Evolutionary conservation across 2,329 filamentous ascomycete genomes (phyloP), one percentile per base, ranked within the genome.

Genomic region (Atkinsonella texensis): DNA sequence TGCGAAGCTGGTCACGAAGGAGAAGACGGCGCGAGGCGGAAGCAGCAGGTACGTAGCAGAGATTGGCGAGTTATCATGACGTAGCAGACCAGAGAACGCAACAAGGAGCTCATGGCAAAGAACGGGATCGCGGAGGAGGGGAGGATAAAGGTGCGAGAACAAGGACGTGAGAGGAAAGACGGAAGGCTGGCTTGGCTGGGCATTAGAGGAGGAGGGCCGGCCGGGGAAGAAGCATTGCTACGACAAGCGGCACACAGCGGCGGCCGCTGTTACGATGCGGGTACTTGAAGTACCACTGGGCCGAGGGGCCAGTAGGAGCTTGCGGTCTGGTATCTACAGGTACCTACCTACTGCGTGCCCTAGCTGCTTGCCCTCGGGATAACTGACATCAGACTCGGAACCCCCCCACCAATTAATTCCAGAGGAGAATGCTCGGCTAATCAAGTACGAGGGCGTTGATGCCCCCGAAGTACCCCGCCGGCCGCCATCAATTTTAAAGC

Each of bases 51-150:
- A 31, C 35, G 40, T 50, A 43, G 39, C 41, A 42, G 35, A 43
- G 41, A 52, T 52, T 41, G 50, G 45, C 39, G 48, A 53, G 32
- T 49, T 48, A 44, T 57, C 56, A 58, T 58, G 55, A 57, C 55
- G 54, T 50, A 53, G 52, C 23, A 39, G 43, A 45, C 49, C 42
- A 47, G 40, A 49, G 48, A 41, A 46, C 44, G 15, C 40, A 51
- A 41, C 48, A 49, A 40, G 32, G 52, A 49, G 51, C 48, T 52
- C 52, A 53, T 52, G 52, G 52, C 46, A 52, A 52, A 49, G 28
- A 31, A 43, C 40, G 15, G 40, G 39, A 47, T 46, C 28, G 51
- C 32, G 17, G 31, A 43, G 35, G 49, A 52, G 50, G 48, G 45
- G 41, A 51, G 28, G 42, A 48, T 12, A 20, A 41, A 52, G 51